Evolutionary conservation across 176 grass and related monocot genomes (phyloP).

Genomic region (Leersia perrieri): DNA sequence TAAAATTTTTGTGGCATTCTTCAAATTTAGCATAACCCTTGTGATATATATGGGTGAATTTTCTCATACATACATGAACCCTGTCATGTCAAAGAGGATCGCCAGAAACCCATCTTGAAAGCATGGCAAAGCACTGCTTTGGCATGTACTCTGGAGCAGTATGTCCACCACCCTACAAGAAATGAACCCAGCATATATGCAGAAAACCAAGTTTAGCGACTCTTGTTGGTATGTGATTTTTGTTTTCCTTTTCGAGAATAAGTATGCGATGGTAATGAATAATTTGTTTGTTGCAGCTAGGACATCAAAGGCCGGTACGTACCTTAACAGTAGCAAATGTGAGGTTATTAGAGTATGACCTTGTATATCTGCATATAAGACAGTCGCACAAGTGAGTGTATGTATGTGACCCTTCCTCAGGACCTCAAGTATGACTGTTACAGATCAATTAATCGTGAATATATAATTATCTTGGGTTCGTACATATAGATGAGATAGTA

Average conservation of each 20-base stretch:
- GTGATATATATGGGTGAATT: no score
- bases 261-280: neutral
- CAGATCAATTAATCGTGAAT: no score
- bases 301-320: neutral
- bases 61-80: neutral
- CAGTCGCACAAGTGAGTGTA: neutral
- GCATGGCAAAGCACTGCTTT: neutral
- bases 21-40: no score
- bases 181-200: neutral
- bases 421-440: no score
- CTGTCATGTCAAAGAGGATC: neutral
- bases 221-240: no score
- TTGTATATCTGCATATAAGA: constrained; percentile 50
- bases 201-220: neutral
- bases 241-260: neutral
- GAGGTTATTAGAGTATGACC: constrained; percentile 53
- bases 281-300: neutral
- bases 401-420: no score
- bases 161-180: neutral
- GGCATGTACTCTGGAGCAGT: neutral
- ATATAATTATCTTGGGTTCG: no score
- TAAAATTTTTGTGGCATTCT: no score
- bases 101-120: neutral
- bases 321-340: constrained; percentile 75
- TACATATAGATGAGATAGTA: no score